A percentile compares a stretch with the other conserved stretches of the same genome.
Evolutionary conservation across 1,139 yeast genomes (phyloP).

Genomic region (Saccharomyces pastorianus): DNA sequence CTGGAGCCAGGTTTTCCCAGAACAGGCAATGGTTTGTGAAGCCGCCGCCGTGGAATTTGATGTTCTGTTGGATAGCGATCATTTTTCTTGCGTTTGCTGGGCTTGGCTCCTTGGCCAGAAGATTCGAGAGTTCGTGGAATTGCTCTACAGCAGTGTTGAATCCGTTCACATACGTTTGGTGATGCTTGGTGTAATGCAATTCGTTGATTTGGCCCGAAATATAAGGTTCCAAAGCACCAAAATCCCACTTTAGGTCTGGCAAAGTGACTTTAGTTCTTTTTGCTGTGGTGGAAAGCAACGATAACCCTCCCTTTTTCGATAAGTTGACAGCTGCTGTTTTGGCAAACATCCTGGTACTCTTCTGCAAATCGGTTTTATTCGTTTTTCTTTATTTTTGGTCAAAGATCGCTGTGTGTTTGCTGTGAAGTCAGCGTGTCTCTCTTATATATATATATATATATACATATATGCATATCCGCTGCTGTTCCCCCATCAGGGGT

Average conservation of each 20-base stretch:
- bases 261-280: constrained; percentile 60
- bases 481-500: not conserved
- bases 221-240: constrained; percentile 81
- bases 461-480: no score
- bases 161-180: constrained; percentile 88
- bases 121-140: constrained; percentile 59
- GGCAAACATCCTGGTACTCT: constrained; percentile 7
- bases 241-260: constrained; percentile 84
- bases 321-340: constrained; percentile 6
- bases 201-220: constrained; percentile 88
- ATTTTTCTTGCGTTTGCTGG: constrained; percentile 37
- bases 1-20: constrained; percentile 90
- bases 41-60: constrained; percentile 96
- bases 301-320: constrained; percentile 1
- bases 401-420: not conserved
- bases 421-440: constrained; percentile 24
- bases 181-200: constrained; percentile 86
- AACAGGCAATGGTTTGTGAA: constrained; percentile 78
- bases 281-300: constrained; percentile 2
- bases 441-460: no score
- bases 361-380: not conserved
- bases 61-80: constrained; percentile 55
- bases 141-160: constrained; percentile 79
- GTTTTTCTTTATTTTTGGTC: not conserved
- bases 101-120: constrained; percentile 57